Evolutionary conservation across 1,139 yeast genomes (phyloP).

Genomic region (Geotrichum aggregatum): DNA sequence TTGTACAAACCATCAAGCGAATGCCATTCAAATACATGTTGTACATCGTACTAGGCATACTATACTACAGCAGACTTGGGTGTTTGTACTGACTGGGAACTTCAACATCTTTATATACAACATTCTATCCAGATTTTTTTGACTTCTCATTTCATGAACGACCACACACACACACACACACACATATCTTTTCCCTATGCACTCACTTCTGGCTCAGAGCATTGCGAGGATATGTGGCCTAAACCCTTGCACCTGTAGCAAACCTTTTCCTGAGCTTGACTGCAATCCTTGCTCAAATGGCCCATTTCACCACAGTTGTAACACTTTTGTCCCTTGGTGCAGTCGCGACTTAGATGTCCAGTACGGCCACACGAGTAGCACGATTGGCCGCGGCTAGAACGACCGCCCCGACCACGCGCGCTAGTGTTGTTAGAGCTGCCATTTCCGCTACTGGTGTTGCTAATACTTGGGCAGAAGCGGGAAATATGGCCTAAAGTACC

Average conservation of each 20-base stretch:
- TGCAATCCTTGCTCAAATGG: constrained; percentile 82
- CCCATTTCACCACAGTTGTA: constrained; percentile 91
- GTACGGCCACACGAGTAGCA: constrained; percentile 90
- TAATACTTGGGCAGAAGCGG: constrained; percentile 58
- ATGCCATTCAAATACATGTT: no score
- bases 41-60: no score
- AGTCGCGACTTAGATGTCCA: constrained; percentile 55
- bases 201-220: constrained; percentile 43
- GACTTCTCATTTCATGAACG: no score
- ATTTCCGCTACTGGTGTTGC: background rate
- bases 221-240: constrained; percentile 84
- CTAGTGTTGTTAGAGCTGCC: no score
- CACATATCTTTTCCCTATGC: background rate
- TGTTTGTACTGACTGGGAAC: no score
- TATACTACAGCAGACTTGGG: no score
- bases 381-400: constrained; percentile 59
- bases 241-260: constrained; percentile 91
- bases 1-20: no score
- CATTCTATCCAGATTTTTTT: no score
- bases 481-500: constrained; percentile 93
- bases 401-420: constrained; percentile 27
- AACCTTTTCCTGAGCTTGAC: constrained; percentile 56
- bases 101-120: no score
- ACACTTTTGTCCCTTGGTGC: constrained; percentile 54
- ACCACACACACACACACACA: no score